Evolutionary conservation across 345 rosid species (phyloP).

Genomic region (Turritis glabra): DNA sequence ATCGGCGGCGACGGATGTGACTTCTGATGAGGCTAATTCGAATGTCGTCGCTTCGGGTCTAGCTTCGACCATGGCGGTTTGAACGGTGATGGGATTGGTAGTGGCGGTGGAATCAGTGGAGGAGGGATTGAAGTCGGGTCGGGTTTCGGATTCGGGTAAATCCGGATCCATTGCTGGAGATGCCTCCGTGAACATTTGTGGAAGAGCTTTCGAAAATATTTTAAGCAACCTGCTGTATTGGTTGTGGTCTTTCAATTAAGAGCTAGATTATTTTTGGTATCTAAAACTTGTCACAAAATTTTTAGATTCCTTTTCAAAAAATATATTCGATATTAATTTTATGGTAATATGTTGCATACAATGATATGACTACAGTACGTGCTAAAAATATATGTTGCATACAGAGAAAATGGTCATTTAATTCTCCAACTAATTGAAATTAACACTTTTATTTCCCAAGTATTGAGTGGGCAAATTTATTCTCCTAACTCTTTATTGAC

Average conservation of each 20-base stretch:
- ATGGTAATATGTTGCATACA: too few relatives aligned
- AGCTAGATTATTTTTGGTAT: not conserved
- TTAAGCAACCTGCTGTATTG: not conserved
- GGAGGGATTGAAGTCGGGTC: conserved; percentile 17
- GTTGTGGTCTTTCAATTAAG: not conserved
- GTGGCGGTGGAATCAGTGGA: conserved; percentile 15
- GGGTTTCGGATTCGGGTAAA: conserved; percentile 33
- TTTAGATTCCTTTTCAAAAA: too few relatives aligned
- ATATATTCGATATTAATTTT: too few relatives aligned
- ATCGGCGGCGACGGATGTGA: conserved; percentile 42
- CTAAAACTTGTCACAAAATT: too few relatives aligned
- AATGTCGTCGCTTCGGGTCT: conserved; percentile 1
- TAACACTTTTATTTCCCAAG: too few relatives aligned
- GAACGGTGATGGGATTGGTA: not conserved
- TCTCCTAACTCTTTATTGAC: too few relatives aligned
- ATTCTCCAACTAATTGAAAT: too few relatives aligned
- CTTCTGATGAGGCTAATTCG: conserved; percentile 11
- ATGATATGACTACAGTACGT: too few relatives aligned
- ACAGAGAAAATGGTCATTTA: too few relatives aligned
- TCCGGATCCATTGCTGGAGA: conserved; percentile 29
- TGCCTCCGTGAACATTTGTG: conserved; percentile 34
- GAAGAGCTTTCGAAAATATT: not conserved
- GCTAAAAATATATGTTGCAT: too few relatives aligned
- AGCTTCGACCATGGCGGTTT: conserved; percentile 1
- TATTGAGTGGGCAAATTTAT: too few relatives aligned